A percentile compares a stretch with the other conserved stretches of the same genome.
These are phyloP conservation scores for Trapa bicornis DNA, from an alignment of 345 rosid species.

Conservation along the genomic window DNA sequence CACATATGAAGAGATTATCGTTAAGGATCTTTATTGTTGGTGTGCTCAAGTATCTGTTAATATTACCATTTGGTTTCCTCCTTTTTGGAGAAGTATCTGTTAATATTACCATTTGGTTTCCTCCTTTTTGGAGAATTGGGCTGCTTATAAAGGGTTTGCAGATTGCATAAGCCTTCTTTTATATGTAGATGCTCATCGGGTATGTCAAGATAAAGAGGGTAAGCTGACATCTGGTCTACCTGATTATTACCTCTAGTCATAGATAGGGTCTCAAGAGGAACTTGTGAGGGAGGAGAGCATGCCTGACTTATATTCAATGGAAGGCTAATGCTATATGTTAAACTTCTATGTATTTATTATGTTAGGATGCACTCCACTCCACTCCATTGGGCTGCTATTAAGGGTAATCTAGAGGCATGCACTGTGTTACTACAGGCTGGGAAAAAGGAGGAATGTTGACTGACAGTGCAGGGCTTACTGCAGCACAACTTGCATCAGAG, in stretches of 20 bases:
- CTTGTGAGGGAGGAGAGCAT: neutral
- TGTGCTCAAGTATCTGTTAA: neutral
- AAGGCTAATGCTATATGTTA: neutral
- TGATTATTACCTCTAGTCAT: neutral
- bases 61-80: slow-evolving; percentile 4
- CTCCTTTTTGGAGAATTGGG: slow-evolving; percentile 51
- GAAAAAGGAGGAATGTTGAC: slow-evolving; percentile 78
- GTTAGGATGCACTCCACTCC: slow-evolving; percentile 98
- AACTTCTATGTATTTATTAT: neutral
- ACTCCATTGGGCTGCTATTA: slow-evolving; percentile 97
- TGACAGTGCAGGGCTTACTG: slow-evolving; percentile 84
- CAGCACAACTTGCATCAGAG: slow-evolving; percentile 95
- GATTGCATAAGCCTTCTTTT: slow-evolving; percentile 88
- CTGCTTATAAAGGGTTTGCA: slow-evolving; percentile 95
- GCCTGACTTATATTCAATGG: neutral
- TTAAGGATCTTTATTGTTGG: neutral
- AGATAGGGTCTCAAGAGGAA: neutral
- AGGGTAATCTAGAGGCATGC: slow-evolving; percentile 98
- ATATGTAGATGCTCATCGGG: slow-evolving; percentile 80
- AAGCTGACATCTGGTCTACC: slow-evolving; percentile 5
- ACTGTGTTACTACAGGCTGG: slow-evolving; percentile 96
- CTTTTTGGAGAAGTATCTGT: slow-evolving; percentile 23
- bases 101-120: neutral
- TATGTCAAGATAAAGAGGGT: slow-evolving; percentile 98
- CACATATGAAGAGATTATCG: neutral